These are phyloP conservation scores for Mycotypha africana DNA, from an alignment of 371 early-diverging fungal species.

Conservation along the genomic window DNA sequence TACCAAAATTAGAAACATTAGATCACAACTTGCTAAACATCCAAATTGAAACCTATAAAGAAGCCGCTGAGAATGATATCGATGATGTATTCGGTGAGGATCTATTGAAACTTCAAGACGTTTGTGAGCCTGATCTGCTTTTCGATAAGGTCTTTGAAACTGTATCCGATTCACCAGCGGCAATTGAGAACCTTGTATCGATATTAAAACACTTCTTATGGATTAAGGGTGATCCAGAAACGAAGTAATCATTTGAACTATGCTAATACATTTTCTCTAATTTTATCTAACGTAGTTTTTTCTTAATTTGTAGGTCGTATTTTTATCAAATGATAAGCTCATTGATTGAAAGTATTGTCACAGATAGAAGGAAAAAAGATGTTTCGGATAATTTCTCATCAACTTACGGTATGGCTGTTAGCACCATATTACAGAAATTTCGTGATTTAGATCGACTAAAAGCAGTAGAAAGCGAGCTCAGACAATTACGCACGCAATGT, in stretches of 20 bases:
- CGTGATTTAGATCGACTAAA: conserved; percentile 65
- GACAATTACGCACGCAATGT: conserved; percentile 27
- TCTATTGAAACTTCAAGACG: conserved; percentile 6
- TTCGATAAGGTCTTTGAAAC: conserved; percentile 57
- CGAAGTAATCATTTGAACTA: conserved; percentile 25
- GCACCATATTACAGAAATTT: conserved; percentile 59
- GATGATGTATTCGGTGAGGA: conserved; percentile 24
- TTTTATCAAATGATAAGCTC: conserved; percentile 76
- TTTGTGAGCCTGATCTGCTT: conserved; percentile 61
- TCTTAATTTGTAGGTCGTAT: conserved; percentile 33
- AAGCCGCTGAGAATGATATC: conserved; percentile 66
- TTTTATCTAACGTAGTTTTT: neutral
- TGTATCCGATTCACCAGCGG: conserved; percentile 58
- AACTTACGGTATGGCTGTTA: conserved; percentile 21
- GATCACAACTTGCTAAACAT: conserved; percentile 60
- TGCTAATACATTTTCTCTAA: neutral
- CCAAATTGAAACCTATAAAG: conserved; percentile 68
- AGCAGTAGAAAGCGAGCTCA: conserved; percentile 43
- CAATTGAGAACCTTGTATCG: conserved; percentile 62
- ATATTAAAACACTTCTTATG: conserved; percentile 66
- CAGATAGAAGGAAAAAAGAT: conserved; percentile 54
- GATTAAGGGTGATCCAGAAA: conserved; percentile 63
- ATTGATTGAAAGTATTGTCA: conserved; percentile 71
- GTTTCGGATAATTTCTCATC: conserved; percentile 47
- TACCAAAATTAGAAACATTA: conserved; percentile 62